Evolutionary conservation across 345 rosid genomes (phyloP), one percentile per base, ranked within the genome.

Genomic region (Brassica juncea): DNA sequence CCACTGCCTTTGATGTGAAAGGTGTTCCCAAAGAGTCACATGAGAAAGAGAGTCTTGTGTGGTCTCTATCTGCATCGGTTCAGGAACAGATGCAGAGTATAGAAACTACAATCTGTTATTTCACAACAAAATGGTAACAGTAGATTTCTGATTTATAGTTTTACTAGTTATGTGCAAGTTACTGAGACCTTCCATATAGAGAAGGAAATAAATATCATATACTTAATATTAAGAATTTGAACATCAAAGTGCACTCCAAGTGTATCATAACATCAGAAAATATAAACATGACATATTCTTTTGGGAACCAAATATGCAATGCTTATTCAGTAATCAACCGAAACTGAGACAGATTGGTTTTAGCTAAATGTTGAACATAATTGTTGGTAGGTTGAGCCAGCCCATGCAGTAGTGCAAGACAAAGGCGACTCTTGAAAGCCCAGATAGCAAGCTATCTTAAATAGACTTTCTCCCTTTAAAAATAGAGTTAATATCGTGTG

Each of bases 401-500:
- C 66, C 82, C 74, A 7, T 60, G 78, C 75, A 69, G 1, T 75
- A 80, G 83, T 80, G 83, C 79, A 80, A 75, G 39, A 59, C 76
- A 80, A 30, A 34, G 55, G 12, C 76, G 27, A 80, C 83, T 80
- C 79, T 7, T 0, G 5, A 39, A 74, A 23, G 42, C 68, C 61
- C 61, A 75, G 68, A 74, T 31, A 80, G 76, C 83, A 80, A 80
- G 79, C 83, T 80, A 75, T 14, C 62, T 70, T 74, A 1, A 1
- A 0, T 31, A 71, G 61, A 16, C 54, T 0, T 39, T 30, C 62
- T 5, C 76, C 79, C 63, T 52, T 2, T 9, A 80, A 80, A 70
- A 70, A 70, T 74, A 74, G 37, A 80, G 63, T 77, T 81, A 81
- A 77, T 81, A 77, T 81, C 78, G 74, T 71, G 60, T 35, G 67